A percentile compares a stretch with the other conserved stretches of the same genome.
These are phyloP conservation scores for Wickerhamomyces rabaulensis DNA, from an alignment of 805 yeast species.

Conservation along the genomic window DNA sequence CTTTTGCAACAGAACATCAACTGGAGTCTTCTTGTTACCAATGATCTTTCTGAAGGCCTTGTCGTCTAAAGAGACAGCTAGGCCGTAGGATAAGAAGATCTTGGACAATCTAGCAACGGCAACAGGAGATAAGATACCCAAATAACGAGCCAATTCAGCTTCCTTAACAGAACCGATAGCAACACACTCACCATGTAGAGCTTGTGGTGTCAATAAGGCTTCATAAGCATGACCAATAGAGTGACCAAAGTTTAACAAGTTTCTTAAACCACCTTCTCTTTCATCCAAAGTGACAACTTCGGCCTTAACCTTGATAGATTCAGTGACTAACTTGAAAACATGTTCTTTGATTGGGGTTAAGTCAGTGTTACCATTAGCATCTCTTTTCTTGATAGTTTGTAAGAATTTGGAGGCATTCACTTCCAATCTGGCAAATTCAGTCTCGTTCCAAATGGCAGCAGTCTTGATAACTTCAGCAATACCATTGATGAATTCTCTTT, in stretches of 20 bases:
- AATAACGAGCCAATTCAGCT: constrained; percentile 90
- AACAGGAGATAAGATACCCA: constrained; percentile 84
- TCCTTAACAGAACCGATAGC: constrained; percentile 93
- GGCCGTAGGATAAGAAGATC: constrained; percentile 77
- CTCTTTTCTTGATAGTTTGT: constrained; percentile 51
- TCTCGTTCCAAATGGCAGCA: constrained; percentile 95
- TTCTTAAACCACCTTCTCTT: constrained; percentile 91
- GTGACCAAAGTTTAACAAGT: constrained; percentile 91
- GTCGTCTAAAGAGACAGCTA: constrained; percentile 78
- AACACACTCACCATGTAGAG: constrained; percentile 98
- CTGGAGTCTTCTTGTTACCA: constrained; percentile 64
- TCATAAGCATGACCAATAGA: constrained; percentile 97
- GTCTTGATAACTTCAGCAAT: constrained; percentile 98
- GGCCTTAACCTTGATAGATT: constrained; percentile 87
- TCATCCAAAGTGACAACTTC: constrained; percentile 92
- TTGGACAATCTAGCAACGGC: constrained; percentile 88
- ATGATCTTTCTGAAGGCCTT: constrained; percentile 66
- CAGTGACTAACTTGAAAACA: constrained; percentile 71
- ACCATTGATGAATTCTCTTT: constrained; percentile 93
- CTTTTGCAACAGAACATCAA: constrained; percentile 66
- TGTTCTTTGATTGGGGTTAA: constrained; percentile 67
- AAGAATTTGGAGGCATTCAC: constrained; percentile 64
- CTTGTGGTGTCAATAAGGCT: constrained; percentile 95
- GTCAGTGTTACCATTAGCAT: constrained; percentile 49
- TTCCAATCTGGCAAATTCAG: constrained; percentile 82